These are phyloP conservation scores for Elaeis oleifera DNA, from an alignment of 202 grass and related monocot genomes.

Conservation along the genomic window DNA sequence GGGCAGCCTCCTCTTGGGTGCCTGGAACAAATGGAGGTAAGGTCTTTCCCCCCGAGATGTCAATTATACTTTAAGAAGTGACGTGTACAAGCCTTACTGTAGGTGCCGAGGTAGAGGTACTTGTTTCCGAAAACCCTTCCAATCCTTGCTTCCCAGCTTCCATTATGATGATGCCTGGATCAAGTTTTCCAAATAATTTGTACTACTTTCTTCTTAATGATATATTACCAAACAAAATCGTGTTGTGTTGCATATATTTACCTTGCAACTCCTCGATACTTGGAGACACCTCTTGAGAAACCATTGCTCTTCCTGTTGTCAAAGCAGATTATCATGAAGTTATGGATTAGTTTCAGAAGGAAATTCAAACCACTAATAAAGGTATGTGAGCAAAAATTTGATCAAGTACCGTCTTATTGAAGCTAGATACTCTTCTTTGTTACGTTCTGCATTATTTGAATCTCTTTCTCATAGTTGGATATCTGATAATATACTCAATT, in stretches of 20 bases:
- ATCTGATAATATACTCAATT: conserved; percentile 25
- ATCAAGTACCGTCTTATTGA: conserved; percentile 41
- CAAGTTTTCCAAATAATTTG: not conserved
- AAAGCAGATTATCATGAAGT: not conserved
- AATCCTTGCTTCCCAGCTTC: conserved; percentile 9
- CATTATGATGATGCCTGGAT: conserved; percentile 16
- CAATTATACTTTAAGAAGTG: not conserved
- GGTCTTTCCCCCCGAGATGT: no score
- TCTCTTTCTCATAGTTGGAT: conserved; percentile 49
- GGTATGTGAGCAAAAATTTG: not conserved
- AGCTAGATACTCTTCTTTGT: conserved; percentile 70
- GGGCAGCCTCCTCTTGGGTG: conserved; percentile 59
- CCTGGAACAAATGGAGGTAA: conserved; percentile 3
- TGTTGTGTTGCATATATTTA: not conserved
- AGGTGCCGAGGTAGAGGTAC: conserved; percentile 11
- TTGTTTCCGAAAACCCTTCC: conserved; percentile 18
- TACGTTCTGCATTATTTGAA: conserved; percentile 48
- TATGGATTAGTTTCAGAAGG: no score
- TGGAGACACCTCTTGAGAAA: conserved; percentile 61
- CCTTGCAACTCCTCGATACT: conserved; percentile 66
- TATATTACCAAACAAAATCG: no score
- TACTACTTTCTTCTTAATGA: no score
- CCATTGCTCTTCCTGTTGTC: conserved; percentile 61
- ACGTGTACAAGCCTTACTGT: not conserved
- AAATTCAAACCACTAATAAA: not conserved